Evolutionary conservation across 75 land plant genomes (phyloP).

Genomic region (Gnetum montanum): DNA sequence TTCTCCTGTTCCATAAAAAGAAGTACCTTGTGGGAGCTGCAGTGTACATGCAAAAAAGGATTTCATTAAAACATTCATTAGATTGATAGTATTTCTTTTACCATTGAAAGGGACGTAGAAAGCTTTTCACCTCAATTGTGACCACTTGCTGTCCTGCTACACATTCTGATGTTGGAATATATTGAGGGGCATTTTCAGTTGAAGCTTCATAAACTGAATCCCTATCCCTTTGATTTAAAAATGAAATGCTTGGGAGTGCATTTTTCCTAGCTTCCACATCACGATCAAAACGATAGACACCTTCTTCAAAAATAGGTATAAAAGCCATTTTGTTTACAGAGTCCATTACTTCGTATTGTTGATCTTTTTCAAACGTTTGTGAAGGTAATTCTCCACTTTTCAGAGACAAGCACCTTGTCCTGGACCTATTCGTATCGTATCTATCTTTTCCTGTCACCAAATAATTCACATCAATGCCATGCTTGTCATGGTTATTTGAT

Average conservation of each 20-base stretch:
- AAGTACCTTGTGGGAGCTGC: slow-evolving; percentile 73
- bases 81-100: not conserved
- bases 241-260: slow-evolving; percentile 64
- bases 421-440: too few relatives aligned
- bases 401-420: too few relatives aligned
- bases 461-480: too few relatives aligned
- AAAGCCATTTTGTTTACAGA: slow-evolving; percentile 62
- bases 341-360: too few relatives aligned
- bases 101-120: not conserved
- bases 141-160: slow-evolving; percentile 56
- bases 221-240: slow-evolving; percentile 40
- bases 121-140: slow-evolving; percentile 39
- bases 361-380: too few relatives aligned
- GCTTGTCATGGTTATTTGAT: too few relatives aligned
- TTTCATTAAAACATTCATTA: not conserved
- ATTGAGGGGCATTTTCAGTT: slow-evolving; percentile 28
- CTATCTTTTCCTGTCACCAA: too few relatives aligned
- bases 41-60: not conserved
- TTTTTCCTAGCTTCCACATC: slow-evolving; percentile 30
- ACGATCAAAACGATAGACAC: slow-evolving; percentile 79
- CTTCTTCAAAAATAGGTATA: slow-evolving; percentile 69
- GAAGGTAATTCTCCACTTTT: too few relatives aligned
- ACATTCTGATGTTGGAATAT: slow-evolving; percentile 36
- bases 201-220: slow-evolving; percentile 30
- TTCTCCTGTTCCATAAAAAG: slow-evolving; percentile 96